A percentile compares a stretch with the other conserved stretches of the same genome.
These are phyloP conservation scores for Rhododendron griersonianum DNA, from an alignment of 148 eudicot species.

Conservation along the genomic window DNA sequence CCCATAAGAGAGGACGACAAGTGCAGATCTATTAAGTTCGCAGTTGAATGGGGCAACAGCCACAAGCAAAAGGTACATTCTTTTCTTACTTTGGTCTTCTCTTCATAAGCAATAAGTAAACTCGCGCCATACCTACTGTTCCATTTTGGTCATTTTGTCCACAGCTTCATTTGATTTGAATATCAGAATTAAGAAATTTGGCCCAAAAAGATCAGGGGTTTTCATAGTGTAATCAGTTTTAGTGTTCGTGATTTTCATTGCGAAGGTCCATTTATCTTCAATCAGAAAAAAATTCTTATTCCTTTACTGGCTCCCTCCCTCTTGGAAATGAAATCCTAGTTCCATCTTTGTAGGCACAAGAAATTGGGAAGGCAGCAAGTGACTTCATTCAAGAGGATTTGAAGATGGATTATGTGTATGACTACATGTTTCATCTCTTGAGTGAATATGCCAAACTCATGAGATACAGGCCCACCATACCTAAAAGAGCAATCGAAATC, in stretches of 20 bases:
- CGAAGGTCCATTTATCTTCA: not conserved
- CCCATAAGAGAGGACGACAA: constrained; percentile 68
- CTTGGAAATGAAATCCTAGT: not conserved
- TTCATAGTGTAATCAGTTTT: not conserved
- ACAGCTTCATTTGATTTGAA: not conserved
- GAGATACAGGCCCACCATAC: constrained; percentile 46
- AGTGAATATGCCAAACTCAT: constrained; percentile 66
- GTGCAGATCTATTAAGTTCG: constrained; percentile 80
- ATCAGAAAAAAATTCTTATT: not conserved
- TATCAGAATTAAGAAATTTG: not conserved
- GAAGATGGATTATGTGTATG: constrained; percentile 67
- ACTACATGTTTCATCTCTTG: constrained; percentile 81
- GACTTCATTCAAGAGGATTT: constrained; percentile 8
- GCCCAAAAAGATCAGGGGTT: not conserved
- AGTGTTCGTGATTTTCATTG: not conserved
- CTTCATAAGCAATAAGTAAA: not conserved
- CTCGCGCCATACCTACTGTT: not conserved
- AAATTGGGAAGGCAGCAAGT: not conserved
- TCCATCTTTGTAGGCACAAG: not conserved
- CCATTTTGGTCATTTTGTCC: not conserved
- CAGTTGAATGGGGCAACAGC: constrained; percentile 83
- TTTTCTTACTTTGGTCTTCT: not conserved
- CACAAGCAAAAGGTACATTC: constrained; percentile 56
- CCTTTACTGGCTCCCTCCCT: not conserved
- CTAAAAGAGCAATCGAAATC: too few relatives aligned